Evolutionary conservation across 2,329 filamentous ascomycete genomes (phyloP).

Genomic region (Nemania serpens): DNA sequence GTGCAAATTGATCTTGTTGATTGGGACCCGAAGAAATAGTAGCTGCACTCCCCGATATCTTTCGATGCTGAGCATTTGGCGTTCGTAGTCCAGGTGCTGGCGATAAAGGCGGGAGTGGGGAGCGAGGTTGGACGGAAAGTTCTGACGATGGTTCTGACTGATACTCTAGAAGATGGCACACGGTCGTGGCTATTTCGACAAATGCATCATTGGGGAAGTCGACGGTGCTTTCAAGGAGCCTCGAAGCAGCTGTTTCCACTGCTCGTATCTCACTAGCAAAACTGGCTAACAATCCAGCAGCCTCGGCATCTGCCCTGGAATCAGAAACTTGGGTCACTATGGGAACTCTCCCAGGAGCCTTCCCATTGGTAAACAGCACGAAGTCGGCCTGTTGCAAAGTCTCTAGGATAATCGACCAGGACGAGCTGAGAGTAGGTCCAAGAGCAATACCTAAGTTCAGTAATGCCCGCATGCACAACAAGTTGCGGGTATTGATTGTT

Average conservation of each 20-base stretch:
- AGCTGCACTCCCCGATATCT: conserved; percentile 54
- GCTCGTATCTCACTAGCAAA: conserved; percentile 82
- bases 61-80: conserved; percentile 47
- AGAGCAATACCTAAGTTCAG: conserved; percentile 95
- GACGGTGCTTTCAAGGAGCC: conserved; percentile 87
- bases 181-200: conserved; percentile 72
- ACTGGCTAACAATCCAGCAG: conserved; percentile 61
- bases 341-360: conserved; percentile 57
- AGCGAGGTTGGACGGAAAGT: conserved; percentile 43
- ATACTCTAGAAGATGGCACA: conserved; percentile 70
- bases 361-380: conserved; percentile 71
- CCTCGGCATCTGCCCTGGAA: conserved; percentile 56
- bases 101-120: conserved; percentile 45
- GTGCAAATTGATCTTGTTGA: conserved; percentile 68
- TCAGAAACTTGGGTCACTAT: conserved; percentile 53
- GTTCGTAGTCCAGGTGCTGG: conserved; percentile 34
- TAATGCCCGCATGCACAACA: conserved; percentile 86
- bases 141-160: conserved; percentile 39
- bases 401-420: conserved; percentile 91
- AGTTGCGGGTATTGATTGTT: conserved; percentile 81
- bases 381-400: conserved; percentile 92
- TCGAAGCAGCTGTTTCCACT: conserved; percentile 83
- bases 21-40: conserved; percentile 54
- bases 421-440: conserved; percentile 80
- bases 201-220: conserved; percentile 89